Evolutionary conservation across 2,329 filamentous ascomycete species (phyloP), one percentile per base, ranked within the genome.

Genomic region (Didymella pomorum): DNA sequence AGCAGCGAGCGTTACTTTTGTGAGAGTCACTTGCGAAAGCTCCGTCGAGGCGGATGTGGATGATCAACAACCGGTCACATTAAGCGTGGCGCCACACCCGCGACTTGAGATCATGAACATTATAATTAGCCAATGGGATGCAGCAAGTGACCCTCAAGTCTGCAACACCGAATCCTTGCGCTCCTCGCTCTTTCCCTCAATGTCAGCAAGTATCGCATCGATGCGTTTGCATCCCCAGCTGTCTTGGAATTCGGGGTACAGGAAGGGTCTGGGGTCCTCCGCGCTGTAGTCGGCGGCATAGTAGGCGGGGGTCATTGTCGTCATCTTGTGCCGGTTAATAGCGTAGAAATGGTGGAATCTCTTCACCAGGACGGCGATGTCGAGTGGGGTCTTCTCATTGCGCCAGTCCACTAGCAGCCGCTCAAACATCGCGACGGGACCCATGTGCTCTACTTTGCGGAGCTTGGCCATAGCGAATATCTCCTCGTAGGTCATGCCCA

Each of bases 401-500:
- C 68, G 72, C 83, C 84, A 84, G 26, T 82, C 73, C 51, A 82
- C 79, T 5, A 84, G 73, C 4, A 87, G 73, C 8, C 80, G 78
- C 64, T 82, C 74, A 66, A 83, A 87, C 76, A 82, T 83, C 16
- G 80, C 80, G 66, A 81, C 85, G 0, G 81, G 80, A 0, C 83
- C 83, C 16, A 58, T 52, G 5, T 45, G 48, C 48, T 79, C 74
- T 7, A 83, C 80, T 64, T 87, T 87, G 46, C 84, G 81, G 21
- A 86, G 71, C 21, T 79, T 79, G 4, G 84, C 82, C 55, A 85
- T 83, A 4, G 79, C 76, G 3, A 76, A 79, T 28, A 87, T 79
- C 64, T 87, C 83, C 44, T 79, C 80, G 70, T 86, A 78, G 2
- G 73, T 76, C 70, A 78, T 76, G 39, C 75, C 75, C 77, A 80